A percentile compares a stretch with the other conserved stretches of the same genome.
phyloP scores from a whole-genome alignment of 768 basidiomycete species.

The Phlebiopsis flavidoalba region DNA sequence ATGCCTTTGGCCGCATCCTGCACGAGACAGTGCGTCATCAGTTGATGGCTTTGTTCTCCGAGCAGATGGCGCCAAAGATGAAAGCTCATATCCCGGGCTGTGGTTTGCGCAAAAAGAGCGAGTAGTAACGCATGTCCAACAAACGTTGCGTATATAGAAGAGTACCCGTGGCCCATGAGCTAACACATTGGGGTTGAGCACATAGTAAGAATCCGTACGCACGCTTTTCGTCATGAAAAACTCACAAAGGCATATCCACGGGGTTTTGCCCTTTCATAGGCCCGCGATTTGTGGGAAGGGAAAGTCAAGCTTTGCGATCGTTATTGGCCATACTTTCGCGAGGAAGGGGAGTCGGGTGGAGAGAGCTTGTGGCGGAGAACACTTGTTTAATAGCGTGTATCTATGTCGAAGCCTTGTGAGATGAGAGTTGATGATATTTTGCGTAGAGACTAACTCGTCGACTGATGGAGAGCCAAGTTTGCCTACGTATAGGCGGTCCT shows the following conservation, averaged over 20 bases:
- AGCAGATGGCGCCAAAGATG: not conserved
- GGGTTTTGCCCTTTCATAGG: constrained; percentile 85
- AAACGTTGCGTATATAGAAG: not conserved
- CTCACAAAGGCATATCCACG: constrained; percentile 95
- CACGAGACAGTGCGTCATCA: constrained; percentile 9
- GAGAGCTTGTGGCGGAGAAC: too few species aligned
- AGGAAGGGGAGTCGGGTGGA: too few species aligned
- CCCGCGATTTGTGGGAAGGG: constrained; percentile 93
- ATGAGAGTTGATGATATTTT: not conserved
- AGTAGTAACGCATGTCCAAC: not conserved
- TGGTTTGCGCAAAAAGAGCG: not conserved
- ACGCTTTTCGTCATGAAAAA: constrained; percentile 44
- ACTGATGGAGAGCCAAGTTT: constrained; percentile 83
- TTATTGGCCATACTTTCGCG: constrained; percentile 92
- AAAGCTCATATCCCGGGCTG: constrained; percentile 6
- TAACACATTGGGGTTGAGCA: not conserved
- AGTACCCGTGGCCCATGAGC: constrained; percentile 7
- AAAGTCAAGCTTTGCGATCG: constrained; percentile 87
- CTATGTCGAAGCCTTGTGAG: constrained; percentile 33
- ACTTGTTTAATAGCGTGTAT: constrained; percentile 83
- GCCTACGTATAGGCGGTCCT: constrained; percentile 84
- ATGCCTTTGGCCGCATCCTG: constrained; percentile 86
- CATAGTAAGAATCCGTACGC: not conserved
- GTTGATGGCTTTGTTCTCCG: not conserved
- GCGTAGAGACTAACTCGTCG: constrained; percentile 60